phyloP scores from a whole-genome alignment of 2,329 filamentous ascomycete genomes.

The Penicillium sp. region DNA sequence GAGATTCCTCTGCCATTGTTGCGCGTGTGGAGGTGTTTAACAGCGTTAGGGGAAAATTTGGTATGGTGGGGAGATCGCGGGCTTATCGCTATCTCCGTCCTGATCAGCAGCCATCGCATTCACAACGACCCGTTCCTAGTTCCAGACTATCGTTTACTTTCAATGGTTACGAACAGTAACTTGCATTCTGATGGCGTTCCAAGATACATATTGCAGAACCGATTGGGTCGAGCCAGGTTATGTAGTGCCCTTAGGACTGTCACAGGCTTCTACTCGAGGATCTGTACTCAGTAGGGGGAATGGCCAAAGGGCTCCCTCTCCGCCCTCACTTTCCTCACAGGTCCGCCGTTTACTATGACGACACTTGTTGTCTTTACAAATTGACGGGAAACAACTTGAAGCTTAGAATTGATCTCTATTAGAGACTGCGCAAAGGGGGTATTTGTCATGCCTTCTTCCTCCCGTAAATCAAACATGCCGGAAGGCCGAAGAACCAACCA shows the following conservation, averaged over 20 bases:
- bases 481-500: conserved; percentile 1
- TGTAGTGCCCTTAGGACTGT: no score
- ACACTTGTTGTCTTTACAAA: not conserved
- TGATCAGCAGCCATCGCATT: not conserved
- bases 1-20: conserved; percentile 30
- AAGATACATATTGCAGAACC: no score
- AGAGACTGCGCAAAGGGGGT: conserved; percentile 21
- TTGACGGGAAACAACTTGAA: not conserved
- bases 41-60: conserved; percentile 15
- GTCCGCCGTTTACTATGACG: not conserved
- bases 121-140: no score
- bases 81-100: conserved; percentile 13
- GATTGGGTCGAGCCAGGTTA: no score
- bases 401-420: conserved; percentile 22
- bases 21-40: conserved; percentile 6
- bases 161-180: no score
- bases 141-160: no score
- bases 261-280: no score
- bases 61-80: conserved; percentile 9
- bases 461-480: conserved; percentile 7
- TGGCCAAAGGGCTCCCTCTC: no score
- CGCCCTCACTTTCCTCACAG: no score
- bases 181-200: no score
- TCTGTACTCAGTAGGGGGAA: no score
- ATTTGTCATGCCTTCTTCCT: conserved; percentile 19